Evolutionary conservation across 345 rosid genomes (phyloP), one percentile per base, ranked within the genome.

Genomic region (Nephelium lappaceum): DNA sequence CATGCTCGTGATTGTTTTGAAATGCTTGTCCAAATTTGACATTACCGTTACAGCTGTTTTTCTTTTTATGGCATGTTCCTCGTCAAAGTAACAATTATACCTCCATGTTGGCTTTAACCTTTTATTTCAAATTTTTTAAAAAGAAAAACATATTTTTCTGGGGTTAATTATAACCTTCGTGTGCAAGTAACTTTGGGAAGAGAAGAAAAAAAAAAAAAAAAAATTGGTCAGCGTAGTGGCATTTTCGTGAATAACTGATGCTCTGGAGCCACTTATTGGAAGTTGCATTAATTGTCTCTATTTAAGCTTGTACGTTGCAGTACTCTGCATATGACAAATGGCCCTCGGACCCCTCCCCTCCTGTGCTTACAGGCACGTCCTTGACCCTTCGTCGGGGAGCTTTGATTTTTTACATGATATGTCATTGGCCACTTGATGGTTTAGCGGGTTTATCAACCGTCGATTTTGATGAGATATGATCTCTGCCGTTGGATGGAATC

Each of bases 281-380:
- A n/a, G 3, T 1, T 15, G 10, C 15, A 18, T 38, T 24, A 41
- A 39, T 78, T 78, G 78, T 84, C 53, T 42, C 25, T 16, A 74
- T 60, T 19, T 42, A 9, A n/a, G 39, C 39, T 10, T 18, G 77
- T 77, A 75, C 82, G 84, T 81, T 63, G 19, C 72, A 73, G 75
- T 47, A 69, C 60, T 45, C 66, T 49, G 64, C 65, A 18, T 16
- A 25, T 67, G 79, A 77, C 82, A 77, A 77, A 71, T 81, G 86
- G 69, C 70, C 73, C 65, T 15, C 9, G 51, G 60, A 65, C 61
- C 19, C 47, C 68, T 53, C 61, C 19, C 47, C 68, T 53, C 67
- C n/a, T 7, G 66, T 31, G 79, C 72, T 73, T 74, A n/a, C 79
- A 36, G 51, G 11, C 71, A 72, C 51, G 42, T 38, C 58, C 74